Base-by-base conservation (phyloP, 73 alveolate species). In the Blepharisma japonicum region DNA sequence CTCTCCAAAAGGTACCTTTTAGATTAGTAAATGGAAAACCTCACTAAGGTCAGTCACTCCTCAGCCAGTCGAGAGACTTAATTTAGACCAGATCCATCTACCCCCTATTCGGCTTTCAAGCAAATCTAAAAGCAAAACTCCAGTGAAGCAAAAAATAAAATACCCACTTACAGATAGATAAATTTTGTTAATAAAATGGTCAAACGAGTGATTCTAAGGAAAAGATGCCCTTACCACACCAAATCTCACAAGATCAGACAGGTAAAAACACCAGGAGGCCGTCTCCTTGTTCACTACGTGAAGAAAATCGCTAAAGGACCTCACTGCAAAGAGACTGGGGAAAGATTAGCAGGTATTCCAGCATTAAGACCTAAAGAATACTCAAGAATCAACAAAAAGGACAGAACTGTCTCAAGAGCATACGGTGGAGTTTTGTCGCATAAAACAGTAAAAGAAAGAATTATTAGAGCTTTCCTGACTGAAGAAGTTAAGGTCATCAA, bases 181-280 rank as follows among this genome's bases (percentile, higher is more conserved):
- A 32, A 32, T 32, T 32, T 32, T 32, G 42, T 32, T 32, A 32
- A 32, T 32, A 32, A 32, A 32, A 32, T 32, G 42, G 42, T 32
- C 42, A 32, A 32, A 32, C 42, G 42, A 32, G 42, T 32, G 42
- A 32, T 32, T 32, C 42, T 32, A 32, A 32, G 42, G 42, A 32
- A 32, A 32, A 32, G 42, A 32, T 32, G 42, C 81, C 67, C 81
- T 8, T 71, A 49, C 45, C 68, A 47, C 21, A 81, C 89, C 79
- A 76, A 55, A 47, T 81, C 89, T 8, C 74, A 81, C 84, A 20
- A 38, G 74, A 70, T 55, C 78, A 82, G 55, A 74, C 48, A 45
- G 56, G 79, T 82, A 84, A 82, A 61, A 68, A 82, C 89, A 49
- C 89, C 89, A 39, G 89, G 89, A 77, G 77, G 50, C 82, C 89